phyloP scores from a whole-genome alignment of 306 rosid species.

The Cucurbita pepo region DNA sequence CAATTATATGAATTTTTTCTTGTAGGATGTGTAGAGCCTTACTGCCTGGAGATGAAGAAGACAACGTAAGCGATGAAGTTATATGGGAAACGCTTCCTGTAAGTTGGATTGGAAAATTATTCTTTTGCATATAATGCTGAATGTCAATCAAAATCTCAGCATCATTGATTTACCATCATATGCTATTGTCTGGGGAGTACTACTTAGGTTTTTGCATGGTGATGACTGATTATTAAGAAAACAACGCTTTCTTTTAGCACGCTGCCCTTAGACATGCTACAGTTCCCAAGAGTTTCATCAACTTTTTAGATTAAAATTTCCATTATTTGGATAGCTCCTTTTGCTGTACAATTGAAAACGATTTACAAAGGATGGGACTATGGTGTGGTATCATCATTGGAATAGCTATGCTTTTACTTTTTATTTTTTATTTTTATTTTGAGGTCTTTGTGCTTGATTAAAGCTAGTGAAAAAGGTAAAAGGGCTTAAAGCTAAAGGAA shows the following conservation, averaged over 20 bases:
- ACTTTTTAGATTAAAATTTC: background rate
- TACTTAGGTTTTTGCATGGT: background rate
- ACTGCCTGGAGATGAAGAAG: constrained; percentile 91
- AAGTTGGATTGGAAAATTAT: constrained; percentile 16
- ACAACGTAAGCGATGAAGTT: constrained; percentile 56
- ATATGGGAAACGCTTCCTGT: constrained; percentile 99
- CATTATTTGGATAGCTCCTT: background rate
- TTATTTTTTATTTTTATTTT: background rate
- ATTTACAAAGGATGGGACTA: background rate
- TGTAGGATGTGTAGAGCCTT: constrained; percentile 86
- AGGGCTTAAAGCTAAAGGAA: background rate
- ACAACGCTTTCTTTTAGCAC: background rate
- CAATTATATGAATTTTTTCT: background rate
- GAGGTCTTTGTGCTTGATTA: background rate
- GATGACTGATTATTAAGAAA: background rate
- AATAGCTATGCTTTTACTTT: background rate
- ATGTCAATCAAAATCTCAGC: background rate
- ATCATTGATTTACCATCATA: background rate
- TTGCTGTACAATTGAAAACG: background rate
- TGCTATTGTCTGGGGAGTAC: background rate
- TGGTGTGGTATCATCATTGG: background rate
- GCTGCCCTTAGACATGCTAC: background rate
- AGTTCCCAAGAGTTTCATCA: background rate
- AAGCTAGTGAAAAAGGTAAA: background rate
- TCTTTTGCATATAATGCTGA: background rate